Percentiles rank a stretch among this genome's conserved stretches.
Conservation (phyloP, 441 rosid species). For the Cnidoscolus chayamansa region DNA sequence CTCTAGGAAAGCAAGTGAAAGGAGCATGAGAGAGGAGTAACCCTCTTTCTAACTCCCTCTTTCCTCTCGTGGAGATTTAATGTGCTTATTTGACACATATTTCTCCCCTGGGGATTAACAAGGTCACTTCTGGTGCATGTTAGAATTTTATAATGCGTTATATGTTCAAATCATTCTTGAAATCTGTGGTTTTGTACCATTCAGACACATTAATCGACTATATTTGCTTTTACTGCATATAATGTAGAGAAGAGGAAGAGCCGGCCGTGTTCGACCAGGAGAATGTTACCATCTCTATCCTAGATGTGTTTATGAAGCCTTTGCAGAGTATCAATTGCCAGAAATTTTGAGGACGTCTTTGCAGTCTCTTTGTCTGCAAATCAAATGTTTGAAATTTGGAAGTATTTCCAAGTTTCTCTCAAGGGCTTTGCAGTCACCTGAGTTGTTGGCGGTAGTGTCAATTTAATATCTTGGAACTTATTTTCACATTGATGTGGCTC, state of each 20-base stretch:
- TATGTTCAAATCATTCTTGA: not conserved
- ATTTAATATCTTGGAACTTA: slow-evolving; percentile 17
- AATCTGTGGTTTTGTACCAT: not conserved
- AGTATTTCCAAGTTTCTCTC: slow-evolving; percentile 77
- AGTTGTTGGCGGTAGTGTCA: slow-evolving; percentile 58
- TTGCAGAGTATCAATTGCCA: slow-evolving; percentile 84
- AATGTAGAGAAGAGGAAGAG: slow-evolving; percentile 88
- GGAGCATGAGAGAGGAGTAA: not conserved
- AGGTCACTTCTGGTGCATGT: not conserved
- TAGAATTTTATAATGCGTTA: not conserved
- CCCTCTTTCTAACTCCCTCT: not conserved
- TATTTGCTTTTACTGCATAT: slow-evolving; percentile 10
- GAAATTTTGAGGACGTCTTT: slow-evolving; percentile 92
- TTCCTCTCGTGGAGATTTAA: too few relatives aligned
- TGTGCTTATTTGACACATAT: not conserved
- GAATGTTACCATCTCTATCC: slow-evolving; percentile 90
- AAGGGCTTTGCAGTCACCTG: slow-evolving; percentile 89
- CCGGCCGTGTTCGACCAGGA: slow-evolving; percentile 92
- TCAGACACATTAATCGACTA: not conserved
- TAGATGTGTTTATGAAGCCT: slow-evolving; percentile 74
- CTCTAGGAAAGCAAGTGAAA: too few relatives aligned
- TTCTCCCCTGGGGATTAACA: not conserved
- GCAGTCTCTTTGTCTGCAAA: slow-evolving; percentile 90
- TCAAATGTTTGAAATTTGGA: slow-evolving; percentile 78
- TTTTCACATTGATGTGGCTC: slow-evolving; percentile 7